These are phyloP conservation scores for Zancudomyces culisetae DNA, from an alignment of 371 early-diverging fungal species.

Conservation along the genomic window DNA sequence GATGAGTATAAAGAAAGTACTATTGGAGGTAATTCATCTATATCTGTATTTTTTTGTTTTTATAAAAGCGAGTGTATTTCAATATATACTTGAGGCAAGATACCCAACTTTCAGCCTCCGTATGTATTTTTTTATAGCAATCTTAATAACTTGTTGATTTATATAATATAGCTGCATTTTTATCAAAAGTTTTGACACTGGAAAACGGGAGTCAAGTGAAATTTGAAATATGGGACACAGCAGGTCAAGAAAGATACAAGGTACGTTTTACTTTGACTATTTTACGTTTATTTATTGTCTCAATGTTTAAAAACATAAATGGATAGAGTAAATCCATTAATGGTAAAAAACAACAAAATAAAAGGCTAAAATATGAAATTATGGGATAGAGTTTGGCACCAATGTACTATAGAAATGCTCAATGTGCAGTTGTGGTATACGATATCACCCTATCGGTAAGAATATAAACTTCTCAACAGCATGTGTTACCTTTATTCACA, in stretches of 20 bases:
- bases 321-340: too few species aligned
- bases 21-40: slow-evolving; percentile 64
- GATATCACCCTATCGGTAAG: slow-evolving; percentile 75
- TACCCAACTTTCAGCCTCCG: not conserved
- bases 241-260: slow-evolving; percentile 88
- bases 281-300: too few species aligned
- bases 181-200: slow-evolving; percentile 48
- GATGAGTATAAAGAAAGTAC: slow-evolving; percentile 96
- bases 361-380: too few species aligned
- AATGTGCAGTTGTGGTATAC: slow-evolving; percentile 90
- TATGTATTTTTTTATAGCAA: not conserved
- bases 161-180: slow-evolving; percentile 44
- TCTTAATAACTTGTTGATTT: not conserved
- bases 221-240: slow-evolving; percentile 91
- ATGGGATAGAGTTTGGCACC: slow-evolving; percentile 75
- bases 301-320: too few species aligned
- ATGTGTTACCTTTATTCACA: too few species aligned
- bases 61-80: not conserved
- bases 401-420: slow-evolving; percentile 97
- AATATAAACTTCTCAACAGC: not conserved
- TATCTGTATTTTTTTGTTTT: slow-evolving; percentile 3
- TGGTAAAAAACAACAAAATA: too few species aligned
- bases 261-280: too few species aligned
- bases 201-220: slow-evolving; percentile 55
- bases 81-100: not conserved